Evolutionary conservation across 768 basidiomycete genomes (phyloP), one percentile per base, ranked within the genome.

Genomic region (Boletus sp.): DNA sequence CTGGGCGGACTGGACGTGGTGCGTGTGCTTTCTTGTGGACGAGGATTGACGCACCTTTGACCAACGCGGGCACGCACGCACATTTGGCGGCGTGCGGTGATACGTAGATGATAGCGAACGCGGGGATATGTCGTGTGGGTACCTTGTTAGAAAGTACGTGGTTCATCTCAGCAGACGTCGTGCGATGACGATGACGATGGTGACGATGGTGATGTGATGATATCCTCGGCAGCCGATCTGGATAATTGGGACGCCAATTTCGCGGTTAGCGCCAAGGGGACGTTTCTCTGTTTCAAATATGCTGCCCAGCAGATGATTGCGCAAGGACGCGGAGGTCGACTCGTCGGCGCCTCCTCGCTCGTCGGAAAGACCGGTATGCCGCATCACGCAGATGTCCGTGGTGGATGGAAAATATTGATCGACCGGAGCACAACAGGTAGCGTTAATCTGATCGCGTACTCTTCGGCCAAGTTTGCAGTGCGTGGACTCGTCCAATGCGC

Each of bases 171-270:
- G 44, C 44, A 24, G 40, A 41, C 3, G 29, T 30, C 15, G 8
- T 46, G 29, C 45, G 45, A 46, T 46, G 17, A 30, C 20, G 24
- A 40, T n/a, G 36, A 15, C 11, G 12, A 36, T 36, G 36, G 36
- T 36, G 24, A 24, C 24, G 24, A 24, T 36, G 12, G 3, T 36
- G 15, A 36, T 36, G 14, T 36, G 20, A 30, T 35, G n/a, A 1
- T 20, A 29, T 36, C 42, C 24, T 20, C 2, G 10, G n/a, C 30
- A 71, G 62, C 56, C 33, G 32, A 57, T 28, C 24, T 60, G 18
- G 57, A 61, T 5, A 11, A 58, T 30, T 61, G 39, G 64, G 61
- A 78, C 68, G 64, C 65, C 75, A 44, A 57, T 18, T 54, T 66
- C n/a, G 56, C 50, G 8, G 57, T 63, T 11, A 66, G 54, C 49